These are phyloP conservation scores for Aspergillus ibericus DNA, from an alignment of 2,329 filamentous ascomycete species.

Conservation along the genomic window DNA sequence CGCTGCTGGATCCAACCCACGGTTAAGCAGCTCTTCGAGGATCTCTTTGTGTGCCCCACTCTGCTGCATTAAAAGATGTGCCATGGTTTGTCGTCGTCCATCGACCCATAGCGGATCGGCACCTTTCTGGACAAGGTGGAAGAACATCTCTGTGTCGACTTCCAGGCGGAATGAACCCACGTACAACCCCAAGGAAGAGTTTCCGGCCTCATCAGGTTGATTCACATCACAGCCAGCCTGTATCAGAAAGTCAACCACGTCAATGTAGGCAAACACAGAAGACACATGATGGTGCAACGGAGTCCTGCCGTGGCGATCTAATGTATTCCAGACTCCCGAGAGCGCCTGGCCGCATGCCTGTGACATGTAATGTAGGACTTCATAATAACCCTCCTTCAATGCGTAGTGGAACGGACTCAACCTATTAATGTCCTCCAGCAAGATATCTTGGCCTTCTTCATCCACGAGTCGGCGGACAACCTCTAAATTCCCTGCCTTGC, in stretches of 20 bases:
- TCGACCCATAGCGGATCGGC: slow-evolving; percentile 12
- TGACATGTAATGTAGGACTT: slow-evolving; percentile 12
- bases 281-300: slow-evolving; percentile 16
- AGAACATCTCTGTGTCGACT: slow-evolving; percentile 11
- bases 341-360: not conserved
- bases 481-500: slow-evolving; percentile 15
- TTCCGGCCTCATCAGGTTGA: slow-evolving; percentile 10
- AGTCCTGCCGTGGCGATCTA: slow-evolving; percentile 13
- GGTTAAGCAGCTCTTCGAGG: slow-evolving; percentile 11
- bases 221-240: slow-evolving; percentile 14
- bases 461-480: slow-evolving; percentile 15
- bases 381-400: not conserved
- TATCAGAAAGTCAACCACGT: slow-evolving; percentile 11
- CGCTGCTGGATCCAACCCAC: slow-evolving; percentile 13
- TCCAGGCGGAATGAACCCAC: slow-evolving; percentile 13
- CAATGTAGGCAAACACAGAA: slow-evolving; percentile 9
- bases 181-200: slow-evolving; percentile 14
- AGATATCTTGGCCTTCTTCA: slow-evolving; percentile 13
- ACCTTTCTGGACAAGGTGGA: slow-evolving; percentile 4
- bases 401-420: slow-evolving; percentile 14
- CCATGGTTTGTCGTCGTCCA: slow-evolving; percentile 9
- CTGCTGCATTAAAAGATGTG: slow-evolving; percentile 18
- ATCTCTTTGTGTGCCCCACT: slow-evolving; percentile 8
- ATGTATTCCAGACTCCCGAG: slow-evolving; percentile 10
- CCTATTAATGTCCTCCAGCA: slow-evolving; percentile 9